A percentile compares a stretch with the other conserved stretches of the same genome.
Conservation (phyloP, 2,329 filamentous ascomycete genomes). For the Proliferodiscus dingleyae region DNA sequence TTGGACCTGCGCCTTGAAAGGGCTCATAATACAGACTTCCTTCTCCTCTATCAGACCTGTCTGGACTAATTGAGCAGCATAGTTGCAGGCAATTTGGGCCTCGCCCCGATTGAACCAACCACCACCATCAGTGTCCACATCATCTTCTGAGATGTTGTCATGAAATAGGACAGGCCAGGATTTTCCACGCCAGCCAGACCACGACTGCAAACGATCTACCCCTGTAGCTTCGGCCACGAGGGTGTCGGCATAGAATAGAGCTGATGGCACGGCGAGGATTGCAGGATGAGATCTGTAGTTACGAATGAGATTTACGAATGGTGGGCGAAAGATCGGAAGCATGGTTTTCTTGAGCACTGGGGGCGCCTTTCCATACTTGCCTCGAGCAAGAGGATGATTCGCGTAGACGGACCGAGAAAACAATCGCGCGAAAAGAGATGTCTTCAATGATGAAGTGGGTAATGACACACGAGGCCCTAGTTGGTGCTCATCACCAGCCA, state of each 20-base stretch:
- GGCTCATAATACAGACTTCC: slow-evolving; percentile 19
- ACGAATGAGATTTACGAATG: slow-evolving; percentile 19
- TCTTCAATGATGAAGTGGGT: slow-evolving; percentile 11
- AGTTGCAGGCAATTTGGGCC: slow-evolving; percentile 12
- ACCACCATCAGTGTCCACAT: slow-evolving; percentile 13
- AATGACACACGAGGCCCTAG: slow-evolving; percentile 17
- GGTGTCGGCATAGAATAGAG: slow-evolving; percentile 17
- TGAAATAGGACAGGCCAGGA: slow-evolving; percentile 17
- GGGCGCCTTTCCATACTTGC: slow-evolving; percentile 10
- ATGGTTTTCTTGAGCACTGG: slow-evolving; percentile 9
- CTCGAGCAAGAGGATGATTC: slow-evolving; percentile 14
- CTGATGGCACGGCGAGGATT: slow-evolving; percentile 20
- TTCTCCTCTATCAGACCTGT: slow-evolving; percentile 10
- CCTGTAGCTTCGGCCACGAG: slow-evolving; percentile 15
- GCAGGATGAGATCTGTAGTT: slow-evolving; percentile 22
- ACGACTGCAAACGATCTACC: slow-evolving; percentile 10
- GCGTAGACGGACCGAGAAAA: slow-evolving; percentile 16
- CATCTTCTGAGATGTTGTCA: slow-evolving; percentile 15
- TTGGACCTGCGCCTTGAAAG: slow-evolving; percentile 20
- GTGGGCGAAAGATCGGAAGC: slow-evolving; percentile 18
- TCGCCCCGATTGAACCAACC: slow-evolving; percentile 18
- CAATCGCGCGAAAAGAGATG: slow-evolving; percentile 16
- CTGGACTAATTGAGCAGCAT: slow-evolving; percentile 11
- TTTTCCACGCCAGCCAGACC: slow-evolving; percentile 14
- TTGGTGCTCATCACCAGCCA: slow-evolving; percentile 20